phyloP scores from a whole-genome alignment of 2,329 filamentous ascomycete species.

The Neonectria ditissima region DNA sequence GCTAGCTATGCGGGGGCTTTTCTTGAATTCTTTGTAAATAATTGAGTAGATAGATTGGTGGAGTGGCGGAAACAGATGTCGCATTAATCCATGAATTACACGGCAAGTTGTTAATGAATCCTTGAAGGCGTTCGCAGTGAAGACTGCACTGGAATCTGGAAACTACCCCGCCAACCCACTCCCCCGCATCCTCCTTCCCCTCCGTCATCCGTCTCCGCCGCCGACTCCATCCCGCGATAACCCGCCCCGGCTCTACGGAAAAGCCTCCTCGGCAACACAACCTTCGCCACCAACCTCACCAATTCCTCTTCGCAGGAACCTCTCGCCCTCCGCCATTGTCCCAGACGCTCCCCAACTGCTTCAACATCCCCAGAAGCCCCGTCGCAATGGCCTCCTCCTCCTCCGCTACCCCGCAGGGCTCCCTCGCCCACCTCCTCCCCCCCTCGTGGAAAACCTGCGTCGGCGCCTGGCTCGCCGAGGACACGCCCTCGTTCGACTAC shows the following conservation, averaged over 20 bases:
- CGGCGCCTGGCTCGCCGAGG: slow-evolving; percentile 90
- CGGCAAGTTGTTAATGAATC: no score
- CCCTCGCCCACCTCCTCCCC: slow-evolving; percentile 79
- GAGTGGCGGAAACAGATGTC: background rate
- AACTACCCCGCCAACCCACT: slow-evolving; percentile 18
- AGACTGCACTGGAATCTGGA: no score
- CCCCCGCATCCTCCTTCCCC: slow-evolving; percentile 9
- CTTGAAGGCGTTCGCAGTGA: no score
- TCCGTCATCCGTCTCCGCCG: slow-evolving; percentile 5
- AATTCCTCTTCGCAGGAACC: background rate
- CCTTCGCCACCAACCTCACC: background rate
- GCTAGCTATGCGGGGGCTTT: background rate
- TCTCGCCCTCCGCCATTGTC: background rate
- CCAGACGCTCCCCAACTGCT: background rate
- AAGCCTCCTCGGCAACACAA: background rate
- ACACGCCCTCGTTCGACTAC: slow-evolving; percentile 96
- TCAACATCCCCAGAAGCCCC: no score
- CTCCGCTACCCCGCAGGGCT: slow-evolving; percentile 50
- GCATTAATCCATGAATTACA: background rate
- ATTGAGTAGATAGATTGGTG: background rate
- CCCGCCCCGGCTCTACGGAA: slow-evolving; percentile 10
- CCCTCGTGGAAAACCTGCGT: slow-evolving; percentile 86
- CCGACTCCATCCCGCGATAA: slow-evolving; percentile 15
- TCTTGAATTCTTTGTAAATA: background rate
- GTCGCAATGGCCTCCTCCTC: slow-evolving; percentile 30